Conservation (phyloP, 176 grass and related monocot species). For the Musa troglodytarum region DNA sequence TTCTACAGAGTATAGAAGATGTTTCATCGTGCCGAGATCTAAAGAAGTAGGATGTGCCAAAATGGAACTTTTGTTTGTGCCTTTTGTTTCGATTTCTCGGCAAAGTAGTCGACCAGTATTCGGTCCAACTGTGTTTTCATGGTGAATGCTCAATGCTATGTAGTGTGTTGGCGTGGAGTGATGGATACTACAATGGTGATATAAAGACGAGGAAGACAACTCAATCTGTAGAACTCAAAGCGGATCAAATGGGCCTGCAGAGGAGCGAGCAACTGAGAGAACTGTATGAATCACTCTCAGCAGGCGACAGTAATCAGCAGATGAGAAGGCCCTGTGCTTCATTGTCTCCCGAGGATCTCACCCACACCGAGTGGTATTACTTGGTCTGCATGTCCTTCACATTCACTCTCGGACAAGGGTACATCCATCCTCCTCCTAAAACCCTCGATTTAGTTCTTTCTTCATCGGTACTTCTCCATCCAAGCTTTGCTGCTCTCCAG, state of each 20-base stretch:
- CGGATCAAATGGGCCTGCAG: constrained; percentile 48
- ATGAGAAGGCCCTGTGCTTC: constrained; percentile 45
- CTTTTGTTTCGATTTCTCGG: background rate
- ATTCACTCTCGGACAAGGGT: constrained; percentile 66
- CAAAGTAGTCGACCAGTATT: background rate
- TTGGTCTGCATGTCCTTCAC: constrained; percentile 88
- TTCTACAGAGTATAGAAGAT: too few relatives aligned
- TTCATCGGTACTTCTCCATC: background rate
- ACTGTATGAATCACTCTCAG: constrained; percentile 59
- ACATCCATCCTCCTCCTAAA: background rate
- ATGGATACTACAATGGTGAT: constrained; percentile 93
- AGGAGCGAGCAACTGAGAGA: constrained; percentile 74
- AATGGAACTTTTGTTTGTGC: too few relatives aligned
- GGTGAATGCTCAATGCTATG: background rate
- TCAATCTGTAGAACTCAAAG: constrained; percentile 36
- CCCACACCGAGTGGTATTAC: constrained; percentile 83
- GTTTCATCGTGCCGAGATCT: too few relatives aligned
- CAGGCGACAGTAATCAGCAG: constrained; percentile 46
- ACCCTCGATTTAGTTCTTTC: background rate
- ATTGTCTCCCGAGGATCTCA: constrained; percentile 77
- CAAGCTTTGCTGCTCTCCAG: constrained; percentile 21
- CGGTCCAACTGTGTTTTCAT: background rate
- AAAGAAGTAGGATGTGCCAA: too few relatives aligned
- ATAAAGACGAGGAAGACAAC: constrained; percentile 86
- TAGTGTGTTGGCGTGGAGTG: constrained; percentile 52